Evolutionary conservation across 2,329 filamentous ascomycete species (phyloP), one percentile per base, ranked within the genome.

Genomic region (Zymoseptoria brevis): DNA sequence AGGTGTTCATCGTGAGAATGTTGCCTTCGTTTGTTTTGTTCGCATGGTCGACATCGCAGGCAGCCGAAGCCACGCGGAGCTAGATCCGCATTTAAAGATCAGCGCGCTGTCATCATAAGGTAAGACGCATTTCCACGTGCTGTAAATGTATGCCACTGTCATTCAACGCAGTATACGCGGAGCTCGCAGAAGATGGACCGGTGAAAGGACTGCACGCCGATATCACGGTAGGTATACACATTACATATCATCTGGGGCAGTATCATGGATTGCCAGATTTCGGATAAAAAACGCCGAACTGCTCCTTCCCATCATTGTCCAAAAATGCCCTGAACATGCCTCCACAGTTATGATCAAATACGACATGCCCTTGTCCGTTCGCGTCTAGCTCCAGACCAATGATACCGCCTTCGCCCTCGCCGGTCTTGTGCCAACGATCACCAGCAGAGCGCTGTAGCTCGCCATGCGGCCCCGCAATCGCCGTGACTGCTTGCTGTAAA

Each of bases 241-340:
- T 24, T 6, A 24, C 22, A 24, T 24, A 29, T 29, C 26, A 16
- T 45, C 5, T 2, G 35, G 13, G 16, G 13, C 35, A n/a, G 13
- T n/a, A n/a, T n/a, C 35, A 45, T 24, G 22, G 22, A 24, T n/a
- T 45, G 35, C 50, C 19, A 21, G 50, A 16, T 19, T 21, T 19
- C 19, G 50, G 50, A 11, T 62, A 62, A 50, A 66, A 66, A 6
- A 66, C 55, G 19, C 62, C 62, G 19, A 66, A 66, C 22, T 79
- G 76, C 19, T 80, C 76, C 59, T 76, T 75, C 0, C 85, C 87
- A 1, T 82, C 70, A 3, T 85, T 81, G 62, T 89, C 82, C 19
- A 88, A 76, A 81, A 87, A 93, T 0, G 89, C 90, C 19, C 90
- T 81, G 69, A 91, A 94, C 88, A 96, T 92, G 0, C 91, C 91